phyloP scores from a whole-genome alignment of 1,284 basidiomycete genomes.

The Anthracocystis panici-leucophaei region DNA sequence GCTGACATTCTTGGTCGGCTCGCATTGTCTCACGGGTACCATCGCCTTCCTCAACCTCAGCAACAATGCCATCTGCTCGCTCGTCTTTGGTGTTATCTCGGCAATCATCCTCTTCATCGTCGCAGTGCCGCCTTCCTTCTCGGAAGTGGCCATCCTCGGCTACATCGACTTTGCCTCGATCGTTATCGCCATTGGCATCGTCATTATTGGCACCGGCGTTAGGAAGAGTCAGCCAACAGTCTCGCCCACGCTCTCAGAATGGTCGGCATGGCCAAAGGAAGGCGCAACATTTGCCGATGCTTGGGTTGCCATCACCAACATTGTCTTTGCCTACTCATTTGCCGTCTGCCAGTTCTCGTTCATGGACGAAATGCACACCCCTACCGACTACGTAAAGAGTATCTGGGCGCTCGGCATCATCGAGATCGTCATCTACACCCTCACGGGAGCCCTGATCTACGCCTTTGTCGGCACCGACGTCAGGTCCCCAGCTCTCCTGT shows the following conservation, averaged over 20 bases:
- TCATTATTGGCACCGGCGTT: slow-evolving; percentile 60
- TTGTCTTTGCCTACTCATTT: slow-evolving; percentile 65
- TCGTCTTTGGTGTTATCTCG: slow-evolving; percentile 59
- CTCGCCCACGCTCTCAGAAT: slow-evolving; percentile 36
- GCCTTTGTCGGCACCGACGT: slow-evolving; percentile 57
- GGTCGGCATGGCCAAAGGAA: slow-evolving; percentile 56
- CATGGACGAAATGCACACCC: slow-evolving; percentile 63
- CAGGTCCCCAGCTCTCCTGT: slow-evolving; percentile 54
- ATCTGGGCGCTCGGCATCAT: slow-evolving; percentile 57
- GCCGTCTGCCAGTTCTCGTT: slow-evolving; percentile 62
- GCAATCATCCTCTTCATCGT: slow-evolving; percentile 62
- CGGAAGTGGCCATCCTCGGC: slow-evolving; percentile 59
- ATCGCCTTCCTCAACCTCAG: slow-evolving; percentile 57
- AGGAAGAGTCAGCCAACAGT: slow-evolving; percentile 28
- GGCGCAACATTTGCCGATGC: slow-evolving; percentile 54
- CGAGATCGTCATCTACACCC: slow-evolving; percentile 64
- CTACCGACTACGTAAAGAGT: slow-evolving; percentile 59
- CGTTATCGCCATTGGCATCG: slow-evolving; percentile 56
- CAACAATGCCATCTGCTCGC: slow-evolving; percentile 51
- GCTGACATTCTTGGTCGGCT: slow-evolving; percentile 52
- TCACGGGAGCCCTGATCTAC: slow-evolving; percentile 62
- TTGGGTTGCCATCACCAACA: slow-evolving; percentile 58
- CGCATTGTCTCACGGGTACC: slow-evolving; percentile 63
- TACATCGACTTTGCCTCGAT: slow-evolving; percentile 66
- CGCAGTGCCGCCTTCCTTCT: slow-evolving; percentile 59